Evolutionary conservation across 331 rosid species (phyloP), one percentile per base, ranked within the genome.

Genomic region (Malus hybrid): DNA sequence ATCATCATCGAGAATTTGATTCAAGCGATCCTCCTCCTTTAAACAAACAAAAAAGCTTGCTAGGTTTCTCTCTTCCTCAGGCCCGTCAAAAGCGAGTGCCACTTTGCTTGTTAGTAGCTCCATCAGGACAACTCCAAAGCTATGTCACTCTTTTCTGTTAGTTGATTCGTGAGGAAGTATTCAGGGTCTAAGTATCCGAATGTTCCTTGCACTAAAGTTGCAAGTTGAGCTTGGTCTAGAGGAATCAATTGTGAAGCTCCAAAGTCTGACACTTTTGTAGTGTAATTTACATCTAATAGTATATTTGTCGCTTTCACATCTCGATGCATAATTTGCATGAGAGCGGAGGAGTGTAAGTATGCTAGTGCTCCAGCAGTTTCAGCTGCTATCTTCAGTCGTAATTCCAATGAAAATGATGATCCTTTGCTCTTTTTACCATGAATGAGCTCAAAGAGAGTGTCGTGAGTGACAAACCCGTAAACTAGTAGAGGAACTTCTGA

Each of bases 121-220:
- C 12, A 39, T 19, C 4, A 46, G 20, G 32, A 68, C 73, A 46
- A 68, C 73, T 68, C 73, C 73, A 46, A 68, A 68, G 14, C 73
- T 68, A 14, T 68, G 7, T 78, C 77, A n/a, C 81, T 78, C 26
- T 78, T 78, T 18, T 71, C 77, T 1, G 71, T 70, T 1, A 71
- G 56, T 8, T 62, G 65, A 39, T 33, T 71, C 0, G 77, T 6
- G 3, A 70, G 58, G 18, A 78, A 30, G 66, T 52, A 78, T 63
- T 78, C 77, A 6, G 81, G 81, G 20, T 78, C 81, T 14, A 78
- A 48, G 72, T 78, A 71, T 22, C 72, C 72, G 5, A 78, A 22
- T 30, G 76, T 77, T 9, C 81, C 81, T 48, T 77, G 81, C 61
- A 63, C 81, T 24, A 70, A 22, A 4, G 81, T 70, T 63, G 69